Evolutionary conservation across 192 early-diverging fungal genomes (phyloP).

Genomic region (Dissophora globulifera): DNA sequence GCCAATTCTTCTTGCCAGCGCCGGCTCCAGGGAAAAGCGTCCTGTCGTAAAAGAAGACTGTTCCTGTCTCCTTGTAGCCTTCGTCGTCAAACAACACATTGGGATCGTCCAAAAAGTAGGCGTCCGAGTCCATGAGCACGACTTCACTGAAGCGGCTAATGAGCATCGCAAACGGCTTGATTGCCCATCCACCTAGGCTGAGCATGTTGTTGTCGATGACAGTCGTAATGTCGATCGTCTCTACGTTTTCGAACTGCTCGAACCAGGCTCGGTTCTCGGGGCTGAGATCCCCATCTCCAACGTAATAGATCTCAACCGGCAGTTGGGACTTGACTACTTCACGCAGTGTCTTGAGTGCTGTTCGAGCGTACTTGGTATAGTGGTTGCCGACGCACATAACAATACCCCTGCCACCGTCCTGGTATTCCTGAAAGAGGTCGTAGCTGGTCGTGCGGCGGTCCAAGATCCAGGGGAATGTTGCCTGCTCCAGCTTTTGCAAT

Average conservation of each 20-base stretch:
- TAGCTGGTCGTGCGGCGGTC: constrained; percentile 24
- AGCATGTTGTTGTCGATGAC: constrained; percentile 54
- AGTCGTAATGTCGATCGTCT: constrained; percentile 51
- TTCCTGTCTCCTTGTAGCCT: constrained; percentile 57
- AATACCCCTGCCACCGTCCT: constrained; percentile 24
- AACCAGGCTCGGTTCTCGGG: constrained; percentile 50
- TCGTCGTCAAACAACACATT: constrained; percentile 62
- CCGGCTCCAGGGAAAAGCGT: constrained; percentile 53
- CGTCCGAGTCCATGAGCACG: constrained; percentile 79
- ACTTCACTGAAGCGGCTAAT: constrained; percentile 66
- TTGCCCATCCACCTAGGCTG: constrained; percentile 64
- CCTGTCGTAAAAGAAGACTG: constrained; percentile 72
- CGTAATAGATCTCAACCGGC: constrained; percentile 72
- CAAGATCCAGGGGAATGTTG: constrained; percentile 41
- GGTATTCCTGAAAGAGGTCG: constrained; percentile 7
- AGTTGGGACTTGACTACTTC: constrained; percentile 56
- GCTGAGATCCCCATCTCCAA: constrained; percentile 53
- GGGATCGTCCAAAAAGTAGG: constrained; percentile 67
- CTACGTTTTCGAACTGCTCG: constrained; percentile 45
- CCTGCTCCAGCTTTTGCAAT: constrained; percentile 33
- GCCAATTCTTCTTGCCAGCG: constrained; percentile 53
- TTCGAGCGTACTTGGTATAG: constrained; percentile 55
- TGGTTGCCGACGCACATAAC: constrained; percentile 60
- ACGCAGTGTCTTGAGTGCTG: constrained; percentile 54
- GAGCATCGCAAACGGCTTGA: constrained; percentile 74